Conservation (phyloP, 768 basidiomycete species). For the Russula lepida region DNA sequence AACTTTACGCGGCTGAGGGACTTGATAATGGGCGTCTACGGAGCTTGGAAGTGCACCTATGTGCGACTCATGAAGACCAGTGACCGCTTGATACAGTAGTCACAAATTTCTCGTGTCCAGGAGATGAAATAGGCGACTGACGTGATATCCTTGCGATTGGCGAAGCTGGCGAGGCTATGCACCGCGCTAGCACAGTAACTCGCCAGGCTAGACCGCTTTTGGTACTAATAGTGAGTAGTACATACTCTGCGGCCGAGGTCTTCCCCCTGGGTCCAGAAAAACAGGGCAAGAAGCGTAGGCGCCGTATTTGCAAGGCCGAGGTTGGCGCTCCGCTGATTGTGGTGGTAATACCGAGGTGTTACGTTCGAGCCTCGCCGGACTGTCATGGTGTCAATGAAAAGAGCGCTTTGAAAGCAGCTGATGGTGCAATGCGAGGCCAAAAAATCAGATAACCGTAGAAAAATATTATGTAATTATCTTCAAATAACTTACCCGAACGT, state of each 20-base stretch:
- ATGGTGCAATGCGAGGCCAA: not conserved
- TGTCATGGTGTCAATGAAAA: not conserved
- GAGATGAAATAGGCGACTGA: not conserved
- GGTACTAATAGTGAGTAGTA: not conserved
- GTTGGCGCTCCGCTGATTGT: not conserved
- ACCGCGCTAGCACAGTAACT: not conserved
- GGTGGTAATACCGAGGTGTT: not conserved
- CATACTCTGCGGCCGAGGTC: not conserved
- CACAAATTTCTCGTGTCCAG: not conserved
- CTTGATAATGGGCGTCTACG: not conserved
- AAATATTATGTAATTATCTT: not conserved
- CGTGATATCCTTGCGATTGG: not conserved
- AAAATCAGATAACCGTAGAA: not conserved
- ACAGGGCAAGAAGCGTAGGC: not conserved
- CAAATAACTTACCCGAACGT: not conserved
- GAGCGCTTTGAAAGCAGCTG: not conserved
- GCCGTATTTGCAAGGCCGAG: not conserved
- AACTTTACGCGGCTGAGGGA: not conserved
- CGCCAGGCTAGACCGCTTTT: not conserved
- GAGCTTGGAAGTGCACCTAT: not conserved
- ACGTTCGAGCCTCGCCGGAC: not conserved
- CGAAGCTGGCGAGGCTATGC: not conserved
- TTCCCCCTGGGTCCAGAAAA: not conserved
- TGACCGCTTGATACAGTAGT: not conserved
- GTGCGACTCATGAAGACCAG: not conserved